Percentiles rank a stretch among this genome's conserved stretches.
Evolutionary conservation across 345 rosid genomes (phyloP).

Genomic region (Citrus reticulata): DNA sequence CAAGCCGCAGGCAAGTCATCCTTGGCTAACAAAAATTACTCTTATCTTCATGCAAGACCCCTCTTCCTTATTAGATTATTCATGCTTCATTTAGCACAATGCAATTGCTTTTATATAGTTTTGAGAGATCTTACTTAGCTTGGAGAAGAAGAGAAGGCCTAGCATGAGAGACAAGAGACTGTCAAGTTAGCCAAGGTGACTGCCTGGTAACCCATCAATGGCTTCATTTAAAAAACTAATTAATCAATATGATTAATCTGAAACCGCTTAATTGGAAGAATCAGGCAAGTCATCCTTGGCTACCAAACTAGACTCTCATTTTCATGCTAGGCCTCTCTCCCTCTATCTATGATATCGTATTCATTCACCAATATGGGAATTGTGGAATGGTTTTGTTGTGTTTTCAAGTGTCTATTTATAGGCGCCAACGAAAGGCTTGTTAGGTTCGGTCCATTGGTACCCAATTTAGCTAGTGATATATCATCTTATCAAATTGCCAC

Average conservation of each 20-base stretch:
- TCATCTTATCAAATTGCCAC: background rate
- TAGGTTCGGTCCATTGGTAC: background rate
- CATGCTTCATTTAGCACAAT: no score
- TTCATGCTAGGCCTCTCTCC: constrained; percentile 39
- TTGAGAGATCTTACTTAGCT: background rate
- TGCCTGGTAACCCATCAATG: constrained; percentile 22
- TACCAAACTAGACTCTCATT: constrained; percentile 26
- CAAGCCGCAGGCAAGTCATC: background rate
- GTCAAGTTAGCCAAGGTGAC: constrained; percentile 39
- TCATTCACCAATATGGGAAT: background rate
- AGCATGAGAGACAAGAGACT: constrained; percentile 31
- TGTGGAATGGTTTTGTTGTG: background rate
- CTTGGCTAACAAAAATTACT: background rate
- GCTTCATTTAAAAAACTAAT: background rate
- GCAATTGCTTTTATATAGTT: no score
- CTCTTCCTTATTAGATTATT: background rate
- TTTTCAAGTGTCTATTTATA: background rate
- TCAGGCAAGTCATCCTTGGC: constrained; percentile 45
- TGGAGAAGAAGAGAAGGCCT: constrained; percentile 35
- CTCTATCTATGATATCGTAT: background rate
- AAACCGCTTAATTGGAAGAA: background rate
- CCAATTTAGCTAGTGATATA: no score
- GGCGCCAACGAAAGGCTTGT: background rate
- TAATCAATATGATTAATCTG: background rate
- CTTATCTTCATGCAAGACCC: background rate